Conservation (phyloP, 768 basidiomycete genomes). For the Tubosaeta sp. region DNA sequence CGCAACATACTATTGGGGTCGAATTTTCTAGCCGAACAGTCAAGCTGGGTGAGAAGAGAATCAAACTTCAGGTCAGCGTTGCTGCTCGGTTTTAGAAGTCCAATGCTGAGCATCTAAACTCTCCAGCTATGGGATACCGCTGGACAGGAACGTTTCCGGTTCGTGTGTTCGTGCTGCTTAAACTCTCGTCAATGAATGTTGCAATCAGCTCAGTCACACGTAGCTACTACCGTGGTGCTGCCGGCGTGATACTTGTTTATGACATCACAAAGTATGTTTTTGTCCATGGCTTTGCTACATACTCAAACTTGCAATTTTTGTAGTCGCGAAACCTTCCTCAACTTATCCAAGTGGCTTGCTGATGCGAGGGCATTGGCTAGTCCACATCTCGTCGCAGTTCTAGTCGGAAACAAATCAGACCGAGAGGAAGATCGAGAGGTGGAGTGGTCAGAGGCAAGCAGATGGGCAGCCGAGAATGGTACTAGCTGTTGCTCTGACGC, state of each 20-base stretch:
- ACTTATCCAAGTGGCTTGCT: conserved; percentile 84
- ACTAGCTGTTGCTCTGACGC: conserved; percentile 16
- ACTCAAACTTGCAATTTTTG: conserved; percentile 2
- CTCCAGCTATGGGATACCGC: conserved; percentile 94
- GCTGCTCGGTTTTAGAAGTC: not conserved
- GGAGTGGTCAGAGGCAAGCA: conserved; percentile 90
- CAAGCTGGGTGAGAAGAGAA: conserved; percentile 88
- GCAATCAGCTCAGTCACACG: conserved; percentile 76
- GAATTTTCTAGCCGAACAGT: conserved; percentile 96
- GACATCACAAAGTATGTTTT: conserved; percentile 78
- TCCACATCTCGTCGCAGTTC: conserved; percentile 81
- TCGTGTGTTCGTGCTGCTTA: conserved; percentile 13
- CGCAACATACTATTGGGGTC: conserved; percentile 97
- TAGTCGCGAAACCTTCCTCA: conserved; percentile 84
- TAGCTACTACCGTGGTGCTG: conserved; percentile 94
- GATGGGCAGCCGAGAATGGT: conserved; percentile 97
- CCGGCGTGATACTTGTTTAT: conserved; percentile 88
- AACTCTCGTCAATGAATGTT: conserved; percentile 9
- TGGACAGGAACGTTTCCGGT: conserved; percentile 94
- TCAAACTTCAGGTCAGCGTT: conserved; percentile 82
- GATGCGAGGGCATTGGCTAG: conserved; percentile 93
- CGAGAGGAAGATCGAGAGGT: conserved; percentile 93
- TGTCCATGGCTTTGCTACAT: not conserved
- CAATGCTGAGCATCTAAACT: conserved; percentile 11
- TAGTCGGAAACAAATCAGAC: conserved; percentile 96